Percentiles rank a stretch among this genome's conserved stretches.
Conservation (phyloP, 306 rosid genomes). For the Vigna mungo region DNA sequence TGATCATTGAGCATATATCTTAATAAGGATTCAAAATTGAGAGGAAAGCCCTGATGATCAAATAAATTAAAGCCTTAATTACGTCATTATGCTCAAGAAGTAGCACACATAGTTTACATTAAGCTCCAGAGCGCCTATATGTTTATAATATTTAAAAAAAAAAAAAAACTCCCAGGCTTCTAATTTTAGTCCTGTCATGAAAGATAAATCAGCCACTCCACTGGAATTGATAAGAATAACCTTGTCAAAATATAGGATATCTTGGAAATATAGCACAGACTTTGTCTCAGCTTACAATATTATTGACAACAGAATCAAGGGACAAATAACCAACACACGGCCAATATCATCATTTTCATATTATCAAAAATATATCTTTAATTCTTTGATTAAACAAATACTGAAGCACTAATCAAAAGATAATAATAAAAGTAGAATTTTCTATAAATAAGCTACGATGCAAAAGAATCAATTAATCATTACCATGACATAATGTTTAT, state of each 20-base stretch:
- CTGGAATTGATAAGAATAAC: neutral
- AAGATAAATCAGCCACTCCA: conserved; percentile 3
- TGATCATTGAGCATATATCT: conserved; percentile 8
- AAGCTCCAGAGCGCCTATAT: neutral
- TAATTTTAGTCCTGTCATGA: neutral
- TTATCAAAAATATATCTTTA: conserved; percentile 12
- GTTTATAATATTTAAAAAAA: neutral
- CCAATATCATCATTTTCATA: conserved; percentile 27
- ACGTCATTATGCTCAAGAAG: neutral
- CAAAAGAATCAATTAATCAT: conserved; percentile 14
- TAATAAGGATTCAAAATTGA: conserved; percentile 9
- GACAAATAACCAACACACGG: neutral
- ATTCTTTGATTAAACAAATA: neutral
- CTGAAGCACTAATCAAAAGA: neutral
- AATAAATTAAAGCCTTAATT: neutral
- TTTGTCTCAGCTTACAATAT: conserved; percentile 18
- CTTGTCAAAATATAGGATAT: conserved; percentile 1
- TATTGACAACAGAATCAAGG: neutral
- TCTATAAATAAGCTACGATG: neutral
- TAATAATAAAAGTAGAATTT: neutral
- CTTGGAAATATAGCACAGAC: conserved; percentile 2
- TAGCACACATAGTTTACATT: neutral
- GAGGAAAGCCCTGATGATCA: neutral
- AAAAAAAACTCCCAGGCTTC: too few relatives aligned
- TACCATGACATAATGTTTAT: neutral